Evolutionary conservation across 176 grass and related monocot species (phyloP).

Genomic region (Hsuehochloa calcarea): DNA sequence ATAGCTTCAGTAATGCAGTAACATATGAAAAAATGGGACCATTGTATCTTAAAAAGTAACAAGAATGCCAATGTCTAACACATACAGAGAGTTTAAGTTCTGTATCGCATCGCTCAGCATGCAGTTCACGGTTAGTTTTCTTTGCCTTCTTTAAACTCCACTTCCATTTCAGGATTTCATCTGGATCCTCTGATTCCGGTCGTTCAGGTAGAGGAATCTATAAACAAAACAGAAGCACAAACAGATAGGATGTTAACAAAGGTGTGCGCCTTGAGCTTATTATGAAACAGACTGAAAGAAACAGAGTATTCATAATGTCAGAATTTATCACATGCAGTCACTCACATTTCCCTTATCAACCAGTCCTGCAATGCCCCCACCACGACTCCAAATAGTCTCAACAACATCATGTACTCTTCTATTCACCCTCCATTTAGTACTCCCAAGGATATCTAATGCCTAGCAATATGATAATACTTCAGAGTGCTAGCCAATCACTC

Average conservation of each 20-base stretch:
- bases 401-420: slow-evolving; percentile 76
- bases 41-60: slow-evolving; percentile 21
- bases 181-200: slow-evolving; percentile 56
- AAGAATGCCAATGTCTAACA: slow-evolving; percentile 28
- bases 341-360: slow-evolving; percentile 83
- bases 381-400: slow-evolving; percentile 79
- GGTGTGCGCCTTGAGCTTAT: not conserved
- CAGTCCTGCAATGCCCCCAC: slow-evolving; percentile 83
- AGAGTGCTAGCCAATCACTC: not conserved
- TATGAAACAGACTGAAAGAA: slow-evolving; percentile 11
- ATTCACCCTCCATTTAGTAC: slow-evolving; percentile 97
- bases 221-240: slow-evolving; percentile 19
- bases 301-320: not conserved
- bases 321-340: slow-evolving; percentile 28
- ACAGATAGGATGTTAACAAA: slow-evolving; percentile 2
- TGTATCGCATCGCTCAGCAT: slow-evolving; percentile 86
- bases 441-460: slow-evolving; percentile 92
- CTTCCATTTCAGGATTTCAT: slow-evolving; percentile 79
- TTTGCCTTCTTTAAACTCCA: slow-evolving; percentile 75
- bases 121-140: slow-evolving; percentile 80
- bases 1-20: slow-evolving; percentile 17
- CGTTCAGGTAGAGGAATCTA: slow-evolving; percentile 72
- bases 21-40: slow-evolving; percentile 8
- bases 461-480: slow-evolving; percentile 35
- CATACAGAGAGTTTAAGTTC: slow-evolving; percentile 96